Base-by-base conservation (phyloP, 2,329 filamentous ascomycete species). In the Plenodomus biglobosus region DNA sequence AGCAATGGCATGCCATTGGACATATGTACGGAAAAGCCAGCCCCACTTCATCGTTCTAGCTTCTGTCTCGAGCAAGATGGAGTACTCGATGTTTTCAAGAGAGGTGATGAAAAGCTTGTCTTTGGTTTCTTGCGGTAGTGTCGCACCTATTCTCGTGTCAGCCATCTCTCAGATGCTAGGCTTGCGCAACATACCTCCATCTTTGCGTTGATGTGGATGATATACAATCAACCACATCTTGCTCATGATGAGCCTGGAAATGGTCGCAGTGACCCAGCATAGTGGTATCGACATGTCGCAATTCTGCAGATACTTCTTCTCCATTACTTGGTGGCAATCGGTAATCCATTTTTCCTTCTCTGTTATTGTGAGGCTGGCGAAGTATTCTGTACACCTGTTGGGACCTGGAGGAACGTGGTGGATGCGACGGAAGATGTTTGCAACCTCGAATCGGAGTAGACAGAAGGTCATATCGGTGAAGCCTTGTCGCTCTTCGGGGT, bases 161-260 rank as follows among this genome's bases (percentile, higher is more conserved):
- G 10, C 16, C 8, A n/a, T n/a, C 19, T 13, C 8, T 11, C 1
- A 21, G 19, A 2, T 10, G 3, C 1, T 35, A 8, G 17, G 11
- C 4, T 24, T 11, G 22, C 11, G 11, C 22, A 6, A 50, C 36
- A 3, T 46, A 57, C 66, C 78, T 8, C 79, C 77, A 20, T 83
- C 80, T 27, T 79, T 78, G 42, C 84, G 81, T 24, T 87, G 83
- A 61, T 86, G 79, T 0, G 88, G 87, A 58, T 92, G 85, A 61
- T 92, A 88, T 2, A 90, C 80, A 50, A 91, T 80, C 30, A 94
- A 78, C 74, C 85, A 89, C 76, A 91, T 84, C 71, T 91, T 92
- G 43, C 85, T 85, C 73, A 91, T 82, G 53, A 92, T 84, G 24
- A 92, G 76, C 8, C 87, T 82, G 2, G 83, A 80, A 19, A 89